Base-by-base conservation (phyloP, 208 protist genomes). In the Acanthamoeba quina region DNA sequence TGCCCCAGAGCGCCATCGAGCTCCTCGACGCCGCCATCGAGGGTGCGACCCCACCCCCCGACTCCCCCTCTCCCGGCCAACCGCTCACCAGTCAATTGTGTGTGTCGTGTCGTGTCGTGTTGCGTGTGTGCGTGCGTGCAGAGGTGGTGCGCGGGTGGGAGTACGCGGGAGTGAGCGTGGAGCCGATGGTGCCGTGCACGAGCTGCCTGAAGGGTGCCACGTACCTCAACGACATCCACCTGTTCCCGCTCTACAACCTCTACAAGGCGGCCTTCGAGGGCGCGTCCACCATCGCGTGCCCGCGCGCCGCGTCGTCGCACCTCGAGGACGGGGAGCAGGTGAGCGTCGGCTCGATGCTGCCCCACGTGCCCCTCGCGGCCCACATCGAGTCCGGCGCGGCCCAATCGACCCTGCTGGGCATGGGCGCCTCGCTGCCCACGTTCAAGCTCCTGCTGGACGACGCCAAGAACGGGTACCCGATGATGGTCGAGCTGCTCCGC, bases 401-500 rank as follows among this genome's bases (percentile, higher is more conserved):
- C 29, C 64, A 70, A 10, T 70, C 64, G 5, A 31, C 19, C 29
- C 29, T 70, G 64, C 64, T 70, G 5, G 64, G 64, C 26, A 70
- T 70, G 19, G 64, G 64, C 49, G 49, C 49, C 64, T 70, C 26
- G 19, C 64, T 70, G 10, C 29, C 64, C 26, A 21, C 64, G 10
- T 70, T 70, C 64, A 70, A 70, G 64, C 29, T 70, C 9, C 64
- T 70, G 10, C 19, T 70, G 64, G 64, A 70, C 26, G 64, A 70
- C 29, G 64, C 64, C 64, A 70, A 70, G 64, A 70, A 70, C 17
- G 64, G 64, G 10, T 70, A 70, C 17, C 64, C 64, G 19, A 70
- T 70, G 64, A 70, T 70, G 64, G 64, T 70, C 64, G 64, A 70
- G 29, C 29, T 70, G 64, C 64, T 70, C 26, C 64, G 64, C 64